These are phyloP conservation scores for Dothidotthia symphoricarpi DNA, from an alignment of 2,329 filamentous ascomycete species.

Conservation along the genomic window DNA sequence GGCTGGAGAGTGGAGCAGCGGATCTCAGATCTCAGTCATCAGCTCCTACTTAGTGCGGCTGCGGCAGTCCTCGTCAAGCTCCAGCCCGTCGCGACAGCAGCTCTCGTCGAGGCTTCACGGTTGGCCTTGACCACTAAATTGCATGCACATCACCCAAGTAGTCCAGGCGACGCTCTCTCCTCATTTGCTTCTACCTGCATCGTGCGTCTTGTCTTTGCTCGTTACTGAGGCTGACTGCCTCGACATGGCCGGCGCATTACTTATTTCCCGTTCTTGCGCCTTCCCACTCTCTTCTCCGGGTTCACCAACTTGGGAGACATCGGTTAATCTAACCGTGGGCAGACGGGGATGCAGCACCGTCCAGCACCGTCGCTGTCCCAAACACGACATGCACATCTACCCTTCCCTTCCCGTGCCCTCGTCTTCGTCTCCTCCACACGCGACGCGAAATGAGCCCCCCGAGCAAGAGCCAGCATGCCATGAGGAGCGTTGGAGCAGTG, in stretches of 20 bases:
- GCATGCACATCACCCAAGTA: too few relatives aligned
- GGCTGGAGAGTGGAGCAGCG: slow-evolving; percentile 16
- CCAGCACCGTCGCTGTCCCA: background rate
- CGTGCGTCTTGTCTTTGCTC: too few relatives aligned
- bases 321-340: slow-evolving; percentile 14
- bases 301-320: slow-evolving; percentile 7
- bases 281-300: slow-evolving; percentile 10
- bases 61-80: slow-evolving; percentile 13
- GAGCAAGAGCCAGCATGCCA: slow-evolving; percentile 9
- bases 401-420: background rate
- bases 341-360: background rate
- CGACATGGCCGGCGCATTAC: slow-evolving; percentile 3
- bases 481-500: slow-evolving; percentile 11
- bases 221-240: background rate
- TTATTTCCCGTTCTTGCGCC: slow-evolving; percentile 6
- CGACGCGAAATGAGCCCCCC: background rate
- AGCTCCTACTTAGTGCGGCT: slow-evolving; percentile 29
- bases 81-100: too few relatives aligned
- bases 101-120: too few relatives aligned
- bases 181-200: too few relatives aligned
- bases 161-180: too few relatives aligned
- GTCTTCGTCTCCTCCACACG: too few relatives aligned
- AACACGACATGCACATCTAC: background rate
- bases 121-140: too few relatives aligned
- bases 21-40: slow-evolving; percentile 27